These are phyloP conservation scores for Lasiodiplodia theobromae DNA, from an alignment of 2,329 filamentous ascomycete genomes.

Conservation along the genomic window DNA sequence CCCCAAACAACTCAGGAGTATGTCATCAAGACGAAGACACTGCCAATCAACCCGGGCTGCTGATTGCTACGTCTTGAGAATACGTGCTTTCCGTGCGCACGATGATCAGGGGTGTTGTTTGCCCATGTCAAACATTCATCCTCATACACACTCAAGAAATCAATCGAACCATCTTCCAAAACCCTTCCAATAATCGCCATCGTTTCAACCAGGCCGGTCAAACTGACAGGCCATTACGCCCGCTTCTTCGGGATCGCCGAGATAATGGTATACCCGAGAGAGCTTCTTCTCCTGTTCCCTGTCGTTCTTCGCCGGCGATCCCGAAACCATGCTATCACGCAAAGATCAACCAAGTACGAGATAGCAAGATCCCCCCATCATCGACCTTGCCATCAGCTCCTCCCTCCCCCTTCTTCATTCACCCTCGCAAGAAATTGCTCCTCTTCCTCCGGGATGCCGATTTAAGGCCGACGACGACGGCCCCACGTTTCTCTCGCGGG, in stretches of 20 bases:
- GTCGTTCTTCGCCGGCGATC: no score
- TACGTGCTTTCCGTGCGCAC: background rate
- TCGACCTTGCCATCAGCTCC: background rate
- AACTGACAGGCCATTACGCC: no score
- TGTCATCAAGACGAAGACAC: background rate
- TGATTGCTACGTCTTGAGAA: background rate
- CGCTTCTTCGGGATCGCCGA: no score
- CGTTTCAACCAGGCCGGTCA: no score
- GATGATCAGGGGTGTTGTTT: background rate
- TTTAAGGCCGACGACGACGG: background rate
- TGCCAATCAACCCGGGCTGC: background rate
- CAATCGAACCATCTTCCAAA: no score
- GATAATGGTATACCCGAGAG: no score
- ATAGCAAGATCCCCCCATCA: background rate
- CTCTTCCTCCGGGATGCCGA: background rate
- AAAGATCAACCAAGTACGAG: no score
- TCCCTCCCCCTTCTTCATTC: background rate
- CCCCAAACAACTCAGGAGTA: background rate
- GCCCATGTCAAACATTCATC: background rate
- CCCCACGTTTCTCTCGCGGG: background rate
- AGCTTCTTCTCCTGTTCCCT: no score
- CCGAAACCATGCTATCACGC: no score
- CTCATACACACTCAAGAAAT: no score
- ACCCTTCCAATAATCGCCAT: no score
- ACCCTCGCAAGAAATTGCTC: background rate